Conservation (phyloP, 768 basidiomycete genomes). For the Tricholoma matsutake region DNA sequence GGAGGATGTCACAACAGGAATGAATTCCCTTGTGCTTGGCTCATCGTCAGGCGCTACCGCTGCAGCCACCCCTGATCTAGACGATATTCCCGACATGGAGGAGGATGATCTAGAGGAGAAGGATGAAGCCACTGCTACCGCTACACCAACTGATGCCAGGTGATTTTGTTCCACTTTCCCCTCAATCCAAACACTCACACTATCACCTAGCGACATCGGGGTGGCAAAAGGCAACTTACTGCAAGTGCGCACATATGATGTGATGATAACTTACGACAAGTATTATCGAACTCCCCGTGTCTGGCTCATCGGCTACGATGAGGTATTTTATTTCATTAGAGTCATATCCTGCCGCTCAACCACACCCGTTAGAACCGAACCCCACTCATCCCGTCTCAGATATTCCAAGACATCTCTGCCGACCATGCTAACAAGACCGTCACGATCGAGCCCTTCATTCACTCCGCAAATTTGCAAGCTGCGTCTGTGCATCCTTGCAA, state of each 20-base stretch:
- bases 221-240: slow-evolving; percentile 79
- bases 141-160: slow-evolving; percentile 48
- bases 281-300: slow-evolving; percentile 98
- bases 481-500: slow-evolving; percentile 99
- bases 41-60: slow-evolving; percentile 27
- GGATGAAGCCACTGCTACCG: slow-evolving; percentile 80
- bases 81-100: slow-evolving; percentile 99
- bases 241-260: slow-evolving; percentile 97
- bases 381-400: slow-evolving; percentile 83
- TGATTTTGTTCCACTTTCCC: slow-evolving; percentile 24
- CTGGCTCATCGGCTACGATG: slow-evolving; percentile 97
- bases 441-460: slow-evolving; percentile 98
- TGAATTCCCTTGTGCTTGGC: slow-evolving; percentile 46
- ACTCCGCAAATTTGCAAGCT: slow-evolving; percentile 77
- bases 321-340: slow-evolving; percentile 45
- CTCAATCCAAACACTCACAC: neutral
- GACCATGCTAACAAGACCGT: slow-evolving; percentile 99
- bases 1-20: slow-evolving; percentile 40
- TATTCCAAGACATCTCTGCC: slow-evolving; percentile 96
- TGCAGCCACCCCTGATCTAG: slow-evolving; percentile 82
- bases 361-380: slow-evolving; percentile 64
- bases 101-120: slow-evolving; percentile 87
- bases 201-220: slow-evolving; percentile 49
- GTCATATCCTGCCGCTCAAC: neutral
- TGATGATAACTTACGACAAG: slow-evolving; percentile 99